Evolutionary conservation across 129 eudicot genomes (phyloP).

Genomic region (Gnaphalium uliginosum): DNA sequence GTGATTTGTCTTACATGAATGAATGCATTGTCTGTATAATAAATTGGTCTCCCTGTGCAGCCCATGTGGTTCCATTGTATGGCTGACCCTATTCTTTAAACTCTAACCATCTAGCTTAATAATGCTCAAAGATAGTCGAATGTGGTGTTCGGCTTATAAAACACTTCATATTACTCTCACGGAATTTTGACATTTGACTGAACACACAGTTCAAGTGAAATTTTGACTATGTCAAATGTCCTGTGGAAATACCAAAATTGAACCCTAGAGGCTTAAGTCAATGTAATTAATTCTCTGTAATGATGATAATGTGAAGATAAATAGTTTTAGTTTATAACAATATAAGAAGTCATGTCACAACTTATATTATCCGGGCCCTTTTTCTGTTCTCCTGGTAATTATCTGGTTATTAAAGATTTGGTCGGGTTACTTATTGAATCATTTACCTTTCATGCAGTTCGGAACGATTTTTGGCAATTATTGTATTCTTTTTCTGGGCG

Average conservation of each 20-base stretch:
- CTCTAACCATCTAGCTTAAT: neutral
- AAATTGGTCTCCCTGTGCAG: neutral
- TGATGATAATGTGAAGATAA: neutral
- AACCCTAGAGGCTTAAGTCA: too few relatives aligned
- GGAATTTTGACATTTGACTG: neutral
- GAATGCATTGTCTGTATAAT: neutral
- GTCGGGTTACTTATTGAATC: neutral
- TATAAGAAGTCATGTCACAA: neutral
- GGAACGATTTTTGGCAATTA: slow-evolving; percentile 41
- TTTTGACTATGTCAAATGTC: neutral
- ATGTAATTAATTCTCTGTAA: neutral
- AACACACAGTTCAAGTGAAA: neutral
- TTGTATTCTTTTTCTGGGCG: slow-evolving; percentile 68
- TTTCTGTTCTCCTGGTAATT: neutral
- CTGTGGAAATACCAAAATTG: too few relatives aligned
- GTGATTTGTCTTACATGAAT: neutral
- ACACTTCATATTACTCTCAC: neutral
- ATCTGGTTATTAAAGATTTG: neutral
- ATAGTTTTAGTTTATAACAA: neutral
- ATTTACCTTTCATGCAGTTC: slow-evolving; percentile 43
- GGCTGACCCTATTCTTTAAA: neutral
- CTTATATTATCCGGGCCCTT: neutral
- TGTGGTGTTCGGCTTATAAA: neutral
- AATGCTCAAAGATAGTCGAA: neutral
- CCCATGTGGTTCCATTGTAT: neutral